Percentiles rank a stretch among this genome's conserved stretches.
These are phyloP conservation scores for Thraustotheca clavata DNA, from an alignment of 352 stramenopile species.

Conservation along the genomic window DNA sequence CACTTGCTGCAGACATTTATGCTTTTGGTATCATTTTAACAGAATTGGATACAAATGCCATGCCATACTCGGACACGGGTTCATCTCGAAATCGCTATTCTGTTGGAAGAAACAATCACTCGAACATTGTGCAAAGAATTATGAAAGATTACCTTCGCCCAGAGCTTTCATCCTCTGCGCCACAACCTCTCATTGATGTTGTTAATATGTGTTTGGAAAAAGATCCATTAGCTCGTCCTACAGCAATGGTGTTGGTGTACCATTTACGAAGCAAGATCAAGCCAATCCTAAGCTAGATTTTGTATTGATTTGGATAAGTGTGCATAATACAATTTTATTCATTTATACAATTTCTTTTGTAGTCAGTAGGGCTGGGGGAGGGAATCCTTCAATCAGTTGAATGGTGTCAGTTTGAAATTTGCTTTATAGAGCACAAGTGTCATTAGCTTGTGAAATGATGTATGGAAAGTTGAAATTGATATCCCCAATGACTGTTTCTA, in stretches of 20 bases:
- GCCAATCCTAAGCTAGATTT: not conserved
- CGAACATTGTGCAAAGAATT: constrained; percentile 63
- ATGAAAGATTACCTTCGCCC: constrained; percentile 63
- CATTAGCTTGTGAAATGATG: no score
- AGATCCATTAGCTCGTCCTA: constrained; percentile 48
- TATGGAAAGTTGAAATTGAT: not conserved
- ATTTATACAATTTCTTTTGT: no score
- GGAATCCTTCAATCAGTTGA: no score
- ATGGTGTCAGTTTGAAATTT: not conserved
- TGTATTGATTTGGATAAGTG: no score
- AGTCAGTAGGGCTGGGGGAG: no score
- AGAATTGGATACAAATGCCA: constrained; percentile 7
- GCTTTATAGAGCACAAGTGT: not conserved
- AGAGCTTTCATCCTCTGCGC: constrained; percentile 59
- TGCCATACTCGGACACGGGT: not conserved
- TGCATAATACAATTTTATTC: no score
- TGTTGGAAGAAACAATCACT: not conserved
- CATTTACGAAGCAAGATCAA: constrained; percentile 21
- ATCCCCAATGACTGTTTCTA: constrained; percentile 2
- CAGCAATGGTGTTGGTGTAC: constrained; percentile 54
- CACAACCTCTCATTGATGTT: constrained; percentile 37
- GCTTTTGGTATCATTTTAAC: constrained; percentile 8
- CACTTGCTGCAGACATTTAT: constrained; percentile 6
- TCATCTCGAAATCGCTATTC: not conserved
- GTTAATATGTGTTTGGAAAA: constrained; percentile 50